Percentiles rank a stretch among this genome's conserved stretches.
These are phyloP conservation scores for Aspergillus alliaceus DNA, from an alignment of 2,329 filamentous ascomycete genomes.

Conservation along the genomic window DNA sequence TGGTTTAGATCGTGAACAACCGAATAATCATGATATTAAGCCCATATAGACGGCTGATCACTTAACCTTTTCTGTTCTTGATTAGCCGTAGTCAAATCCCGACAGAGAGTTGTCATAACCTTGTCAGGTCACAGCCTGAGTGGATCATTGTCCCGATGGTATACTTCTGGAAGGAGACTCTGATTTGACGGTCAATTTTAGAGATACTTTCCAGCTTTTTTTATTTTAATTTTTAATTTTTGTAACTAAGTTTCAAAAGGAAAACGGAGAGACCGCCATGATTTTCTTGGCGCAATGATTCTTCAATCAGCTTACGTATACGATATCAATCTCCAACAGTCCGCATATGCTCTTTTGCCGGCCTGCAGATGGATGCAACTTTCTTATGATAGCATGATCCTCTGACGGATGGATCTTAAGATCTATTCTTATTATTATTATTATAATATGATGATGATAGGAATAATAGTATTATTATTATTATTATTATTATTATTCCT, in stretches of 20 bases:
- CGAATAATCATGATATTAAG: neutral
- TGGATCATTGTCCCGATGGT: neutral
- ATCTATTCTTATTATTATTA: too few relatives aligned
- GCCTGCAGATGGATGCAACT: neutral
- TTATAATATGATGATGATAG: neutral
- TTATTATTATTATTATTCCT: too few relatives aligned
- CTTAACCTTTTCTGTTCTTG: neutral
- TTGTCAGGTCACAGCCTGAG: neutral
- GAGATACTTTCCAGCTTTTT: too few relatives aligned
- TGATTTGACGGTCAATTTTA: too few relatives aligned
- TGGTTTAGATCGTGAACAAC: neutral
- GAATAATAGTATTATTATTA: neutral
- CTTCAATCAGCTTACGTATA: conserved; percentile 9
- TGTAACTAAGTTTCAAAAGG: neutral
- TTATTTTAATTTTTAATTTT: neutral
- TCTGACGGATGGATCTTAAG: neutral
- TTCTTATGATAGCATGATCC: neutral
- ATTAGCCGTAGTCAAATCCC: neutral
- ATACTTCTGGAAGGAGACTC: neutral
- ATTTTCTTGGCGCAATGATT: conserved; percentile 8
- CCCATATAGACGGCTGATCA: neutral
- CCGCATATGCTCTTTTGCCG: neutral
- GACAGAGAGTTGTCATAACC: neutral
- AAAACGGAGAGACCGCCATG: neutral
- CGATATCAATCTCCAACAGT: conserved; percentile 2